These are phyloP conservation scores for Pelargonium cotyledonis DNA, from an alignment of 441 rosid genomes.

Conservation along the genomic window DNA sequence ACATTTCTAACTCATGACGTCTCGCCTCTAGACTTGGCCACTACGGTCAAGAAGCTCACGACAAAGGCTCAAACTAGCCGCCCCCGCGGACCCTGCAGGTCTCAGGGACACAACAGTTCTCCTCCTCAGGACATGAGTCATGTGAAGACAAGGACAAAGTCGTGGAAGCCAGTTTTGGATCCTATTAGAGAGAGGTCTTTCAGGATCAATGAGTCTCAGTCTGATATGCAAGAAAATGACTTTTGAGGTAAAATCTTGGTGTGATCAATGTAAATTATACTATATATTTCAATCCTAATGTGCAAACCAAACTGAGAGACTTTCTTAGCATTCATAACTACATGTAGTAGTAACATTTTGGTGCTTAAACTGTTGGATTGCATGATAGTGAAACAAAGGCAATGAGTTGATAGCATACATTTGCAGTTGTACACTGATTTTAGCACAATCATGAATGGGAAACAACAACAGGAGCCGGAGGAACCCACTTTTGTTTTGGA, in stretches of 20 bases:
- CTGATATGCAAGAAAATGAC: constrained; percentile 23
- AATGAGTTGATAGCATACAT: too few relatives aligned
- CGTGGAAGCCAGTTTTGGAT: constrained; percentile 41
- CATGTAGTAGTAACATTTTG: too few relatives aligned
- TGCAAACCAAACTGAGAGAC: too few relatives aligned
- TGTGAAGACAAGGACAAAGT: not conserved
- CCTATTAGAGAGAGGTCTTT: constrained; percentile 39
- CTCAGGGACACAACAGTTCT: too few relatives aligned
- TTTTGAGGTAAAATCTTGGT: not conserved
- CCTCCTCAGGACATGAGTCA: too few relatives aligned
- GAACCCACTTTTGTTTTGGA: constrained; percentile 46
- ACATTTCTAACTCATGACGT: constrained; percentile 15
- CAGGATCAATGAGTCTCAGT: constrained; percentile 30
- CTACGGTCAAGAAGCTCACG: constrained; percentile 23
- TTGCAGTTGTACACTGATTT: too few relatives aligned
- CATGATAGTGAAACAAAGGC: too few relatives aligned
- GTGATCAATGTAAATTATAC: not conserved
- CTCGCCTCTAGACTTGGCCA: constrained; percentile 25
- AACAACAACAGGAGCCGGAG: constrained; percentile 63
- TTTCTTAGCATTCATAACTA: too few relatives aligned
- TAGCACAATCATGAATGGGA: constrained; percentile 21
- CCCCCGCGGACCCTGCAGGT: not conserved
- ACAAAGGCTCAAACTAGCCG: constrained; percentile 17
- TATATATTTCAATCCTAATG: too few relatives aligned
- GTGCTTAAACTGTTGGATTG: too few relatives aligned